Conservation (phyloP, 768 basidiomycete species). For the Psilocybe subaeruginosa region DNA sequence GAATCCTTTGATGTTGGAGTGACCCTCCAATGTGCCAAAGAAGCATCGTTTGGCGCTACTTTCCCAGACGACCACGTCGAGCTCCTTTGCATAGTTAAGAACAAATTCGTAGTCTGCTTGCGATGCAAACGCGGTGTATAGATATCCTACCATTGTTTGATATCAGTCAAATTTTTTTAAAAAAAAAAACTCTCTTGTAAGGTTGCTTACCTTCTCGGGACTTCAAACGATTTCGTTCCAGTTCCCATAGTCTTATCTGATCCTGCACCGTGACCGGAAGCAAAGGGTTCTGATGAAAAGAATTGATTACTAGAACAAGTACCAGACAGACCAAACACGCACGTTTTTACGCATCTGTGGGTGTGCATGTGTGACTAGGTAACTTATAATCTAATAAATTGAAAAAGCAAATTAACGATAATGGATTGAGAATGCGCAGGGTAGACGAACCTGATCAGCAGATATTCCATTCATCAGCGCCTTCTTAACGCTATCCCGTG, state of each 20-base stretch:
- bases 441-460: constrained; percentile 80
- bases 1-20: background rate
- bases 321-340: constrained; percentile 21
- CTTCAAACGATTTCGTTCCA: constrained; percentile 90
- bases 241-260: constrained; percentile 77
- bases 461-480: constrained; percentile 85
- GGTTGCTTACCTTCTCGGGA: constrained; percentile 75
- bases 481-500: constrained; percentile 92
- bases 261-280: constrained; percentile 98
- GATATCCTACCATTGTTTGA: constrained; percentile 59
- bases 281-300: constrained; percentile 71
- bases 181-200: constrained; percentile 2
- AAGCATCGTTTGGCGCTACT: constrained; percentile 62
- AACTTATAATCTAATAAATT: constrained; percentile 83
- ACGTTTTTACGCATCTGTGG: constrained; percentile 98
- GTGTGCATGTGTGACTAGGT: constrained; percentile 93
- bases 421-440: constrained; percentile 17
- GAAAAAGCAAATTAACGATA: constrained; percentile 10
- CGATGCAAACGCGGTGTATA: constrained; percentile 88
- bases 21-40: background rate
- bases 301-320: constrained; percentile 9
- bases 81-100: constrained; percentile 79
- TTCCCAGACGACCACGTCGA: constrained; percentile 83
- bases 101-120: constrained; percentile 89
- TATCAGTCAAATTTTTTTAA: constrained; percentile 25